These are phyloP conservation scores for Sporopachydermia lactativora DNA, from an alignment of 805 yeast species.

Conservation along the genomic window DNA sequence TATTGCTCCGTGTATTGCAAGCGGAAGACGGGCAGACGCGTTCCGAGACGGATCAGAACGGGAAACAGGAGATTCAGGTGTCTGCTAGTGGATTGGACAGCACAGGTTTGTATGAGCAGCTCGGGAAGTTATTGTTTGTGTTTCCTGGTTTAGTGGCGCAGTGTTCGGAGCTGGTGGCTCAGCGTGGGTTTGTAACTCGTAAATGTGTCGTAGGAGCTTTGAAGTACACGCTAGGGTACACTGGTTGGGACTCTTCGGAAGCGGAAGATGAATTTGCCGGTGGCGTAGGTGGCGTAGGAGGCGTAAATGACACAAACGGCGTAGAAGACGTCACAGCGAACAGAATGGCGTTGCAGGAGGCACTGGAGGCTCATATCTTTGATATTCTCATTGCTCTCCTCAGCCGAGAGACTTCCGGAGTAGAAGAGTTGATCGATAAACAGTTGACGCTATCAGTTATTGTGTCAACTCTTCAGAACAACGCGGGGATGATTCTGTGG, in stretches of 20 bases:
- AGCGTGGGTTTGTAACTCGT: slow-evolving; percentile 13
- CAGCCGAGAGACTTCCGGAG: background rate
- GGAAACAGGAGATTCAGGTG: slow-evolving; percentile 4
- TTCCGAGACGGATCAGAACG: slow-evolving; percentile 2
- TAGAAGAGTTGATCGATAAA: background rate
- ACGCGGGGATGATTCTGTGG: slow-evolving; percentile 31
- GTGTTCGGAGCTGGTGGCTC: slow-evolving; percentile 12
- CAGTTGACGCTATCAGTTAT: slow-evolving; percentile 46
- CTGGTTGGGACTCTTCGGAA: background rate
- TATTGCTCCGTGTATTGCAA: slow-evolving; percentile 9
- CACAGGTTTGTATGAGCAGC: slow-evolving; percentile 9
- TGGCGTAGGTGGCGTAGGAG: no score
- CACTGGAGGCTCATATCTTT: background rate
- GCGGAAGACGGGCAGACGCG: background rate
- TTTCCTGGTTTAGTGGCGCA: background rate
- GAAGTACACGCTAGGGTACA: slow-evolving; percentile 22
- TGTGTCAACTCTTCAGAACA: slow-evolving; percentile 44
- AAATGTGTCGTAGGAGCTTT: slow-evolving; percentile 22
- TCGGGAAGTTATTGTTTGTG: background rate
- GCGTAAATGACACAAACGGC: no score
- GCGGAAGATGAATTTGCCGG: slow-evolving; percentile 12
- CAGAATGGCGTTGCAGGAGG: slow-evolving; percentile 12
- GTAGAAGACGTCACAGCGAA: no score
- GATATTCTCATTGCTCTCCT: background rate
- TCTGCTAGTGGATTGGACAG: slow-evolving; percentile 9